Evolutionary conservation across 306 rosid genomes (phyloP).

Genomic region (Quercus suber): DNA sequence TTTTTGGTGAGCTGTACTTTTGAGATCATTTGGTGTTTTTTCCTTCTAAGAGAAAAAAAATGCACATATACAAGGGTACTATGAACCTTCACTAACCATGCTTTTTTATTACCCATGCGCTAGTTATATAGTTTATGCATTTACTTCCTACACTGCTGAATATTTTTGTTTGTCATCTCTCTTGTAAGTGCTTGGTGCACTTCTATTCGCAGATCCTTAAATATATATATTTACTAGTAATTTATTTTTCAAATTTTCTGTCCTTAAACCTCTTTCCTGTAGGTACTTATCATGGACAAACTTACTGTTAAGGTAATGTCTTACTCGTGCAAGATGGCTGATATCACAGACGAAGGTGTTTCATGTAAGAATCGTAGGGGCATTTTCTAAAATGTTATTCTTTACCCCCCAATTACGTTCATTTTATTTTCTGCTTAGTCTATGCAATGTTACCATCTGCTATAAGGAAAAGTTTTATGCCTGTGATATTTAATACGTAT

Average conservation of each 20-base stretch:
- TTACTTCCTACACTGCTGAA: background rate
- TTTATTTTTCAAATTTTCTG: slow-evolving; percentile 12
- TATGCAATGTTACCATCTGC: background rate
- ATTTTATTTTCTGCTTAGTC: slow-evolving; percentile 8
- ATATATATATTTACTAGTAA: background rate
- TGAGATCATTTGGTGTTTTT: background rate
- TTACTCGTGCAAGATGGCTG: slow-evolving; percentile 95
- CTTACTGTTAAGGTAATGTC: slow-evolving; percentile 96
- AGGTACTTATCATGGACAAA: slow-evolving; percentile 98
- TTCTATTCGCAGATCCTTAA: background rate
- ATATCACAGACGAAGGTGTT: slow-evolving; percentile 93
- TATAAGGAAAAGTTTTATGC: background rate
- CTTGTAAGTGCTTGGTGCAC: background rate
- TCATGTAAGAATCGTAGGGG: slow-evolving; percentile 66
- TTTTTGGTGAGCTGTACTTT: background rate
- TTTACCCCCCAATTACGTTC: slow-evolving; percentile 12
- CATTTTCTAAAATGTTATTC: background rate
- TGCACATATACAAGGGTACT: background rate
- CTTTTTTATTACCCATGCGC: background rate
- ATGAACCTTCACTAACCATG: background rate
- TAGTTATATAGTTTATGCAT: background rate
- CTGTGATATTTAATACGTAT: background rate
- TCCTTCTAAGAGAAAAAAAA: background rate
- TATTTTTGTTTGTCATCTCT: background rate
- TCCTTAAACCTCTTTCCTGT: slow-evolving; percentile 31